Conservation (phyloP, 2,329 filamentous ascomycete species). For the Thermoascus crustaceus region DNA sequence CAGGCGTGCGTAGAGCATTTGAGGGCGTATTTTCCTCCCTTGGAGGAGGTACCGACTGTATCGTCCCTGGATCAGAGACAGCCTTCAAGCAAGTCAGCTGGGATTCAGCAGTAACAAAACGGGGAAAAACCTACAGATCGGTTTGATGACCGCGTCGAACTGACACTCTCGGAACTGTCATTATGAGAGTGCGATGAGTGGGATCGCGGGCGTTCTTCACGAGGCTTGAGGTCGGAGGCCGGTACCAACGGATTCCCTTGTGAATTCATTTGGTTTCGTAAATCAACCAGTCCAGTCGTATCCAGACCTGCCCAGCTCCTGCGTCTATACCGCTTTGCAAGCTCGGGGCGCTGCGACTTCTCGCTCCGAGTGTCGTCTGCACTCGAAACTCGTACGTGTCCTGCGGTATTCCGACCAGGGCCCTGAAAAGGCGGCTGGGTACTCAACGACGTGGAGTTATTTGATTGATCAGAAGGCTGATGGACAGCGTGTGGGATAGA, state of each 20-base stretch:
- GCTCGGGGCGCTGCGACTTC: conserved; percentile 50
- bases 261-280: conserved; percentile 26
- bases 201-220: conserved; percentile 23
- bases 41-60: too few relatives aligned
- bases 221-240: conserved; percentile 25
- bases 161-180: conserved; percentile 58
- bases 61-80: too few relatives aligned
- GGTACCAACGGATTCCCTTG: conserved; percentile 26
- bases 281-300: conserved; percentile 30
- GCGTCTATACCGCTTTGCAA: conserved; percentile 68
- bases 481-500: conserved; percentile 1
- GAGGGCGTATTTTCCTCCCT: conserved; percentile 2
- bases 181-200: conserved; percentile 37
- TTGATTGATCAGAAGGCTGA: conserved; percentile 36
- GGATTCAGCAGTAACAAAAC: too few relatives aligned
- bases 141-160: conserved; percentile 45
- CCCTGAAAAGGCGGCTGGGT: conserved; percentile 21
- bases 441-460: conserved; percentile 22
- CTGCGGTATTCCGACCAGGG: conserved; percentile 34
- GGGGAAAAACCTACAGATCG: too few relatives aligned
- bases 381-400: conserved; percentile 51
- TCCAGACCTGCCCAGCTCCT: conserved; percentile 70
- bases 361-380: conserved; percentile 59
- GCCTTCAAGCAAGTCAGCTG: too few relatives aligned
- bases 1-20: conserved; percentile 46